Conservation (phyloP, 2,329 filamentous ascomycete species). For the Drechslera avenae region DNA sequence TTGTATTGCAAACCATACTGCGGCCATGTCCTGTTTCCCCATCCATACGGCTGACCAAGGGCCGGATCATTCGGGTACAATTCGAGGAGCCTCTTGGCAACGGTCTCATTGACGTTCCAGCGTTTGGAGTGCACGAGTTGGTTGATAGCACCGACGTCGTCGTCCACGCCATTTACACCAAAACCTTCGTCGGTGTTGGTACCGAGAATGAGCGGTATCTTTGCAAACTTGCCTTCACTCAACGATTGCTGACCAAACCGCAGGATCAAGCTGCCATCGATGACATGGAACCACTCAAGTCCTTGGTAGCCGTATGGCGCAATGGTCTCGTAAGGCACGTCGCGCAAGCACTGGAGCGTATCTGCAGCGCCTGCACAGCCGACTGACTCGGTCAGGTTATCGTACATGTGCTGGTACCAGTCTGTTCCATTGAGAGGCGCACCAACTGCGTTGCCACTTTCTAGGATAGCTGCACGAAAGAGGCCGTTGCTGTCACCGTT, state of each 20-base stretch:
- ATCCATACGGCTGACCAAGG: conserved; percentile 51
- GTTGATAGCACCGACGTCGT: conserved; percentile 44
- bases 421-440: conserved; percentile 37
- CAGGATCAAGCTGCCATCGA: conserved; percentile 35
- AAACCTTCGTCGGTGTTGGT: conserved; percentile 70
- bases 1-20: conserved; percentile 37
- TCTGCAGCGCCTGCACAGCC: conserved; percentile 30
- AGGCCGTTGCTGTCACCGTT: conserved; percentile 46
- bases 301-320: conserved; percentile 35
- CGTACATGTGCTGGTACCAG: conserved; percentile 42
- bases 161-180: conserved; percentile 57
- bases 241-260: conserved; percentile 43
- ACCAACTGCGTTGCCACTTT: conserved; percentile 44
- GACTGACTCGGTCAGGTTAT: conserved; percentile 34
- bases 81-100: conserved; percentile 28
- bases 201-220: conserved; percentile 66
- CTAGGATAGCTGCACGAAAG: conserved; percentile 51
- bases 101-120: conserved; percentile 31
- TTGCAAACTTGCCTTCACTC: conserved; percentile 61
- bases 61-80: conserved; percentile 49
- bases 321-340: conserved; percentile 35
- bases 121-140: conserved; percentile 42
- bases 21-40: conserved; percentile 39
- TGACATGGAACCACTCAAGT: conserved; percentile 39
- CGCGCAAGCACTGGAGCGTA: conserved; percentile 35